These are phyloP conservation scores for Calendula officinalis DNA, from an alignment of 129 eudicot genomes.

Conservation along the genomic window DNA sequence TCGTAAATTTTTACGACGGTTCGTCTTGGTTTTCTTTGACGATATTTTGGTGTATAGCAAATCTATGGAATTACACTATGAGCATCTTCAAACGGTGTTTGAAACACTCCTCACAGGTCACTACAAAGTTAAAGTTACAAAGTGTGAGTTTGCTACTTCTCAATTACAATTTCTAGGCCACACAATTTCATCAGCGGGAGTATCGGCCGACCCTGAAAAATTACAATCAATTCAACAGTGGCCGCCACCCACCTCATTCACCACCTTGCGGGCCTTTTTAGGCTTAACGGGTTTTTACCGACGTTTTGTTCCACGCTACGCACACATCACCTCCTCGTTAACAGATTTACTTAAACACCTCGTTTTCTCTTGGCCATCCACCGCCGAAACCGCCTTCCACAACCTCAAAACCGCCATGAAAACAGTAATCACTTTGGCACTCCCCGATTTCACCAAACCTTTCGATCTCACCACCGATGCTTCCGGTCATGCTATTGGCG, in stretches of 20 bases:
- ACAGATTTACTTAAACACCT: not conserved
- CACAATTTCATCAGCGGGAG: not conserved
- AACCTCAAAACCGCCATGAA: not conserved
- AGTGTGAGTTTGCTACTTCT: too few species aligned
- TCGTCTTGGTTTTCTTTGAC: not conserved
- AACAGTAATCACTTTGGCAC: not conserved
- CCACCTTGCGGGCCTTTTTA: not conserved
- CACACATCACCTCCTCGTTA: not conserved
- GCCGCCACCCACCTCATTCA: not conserved
- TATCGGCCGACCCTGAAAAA: not conserved
- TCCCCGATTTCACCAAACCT: not conserved
- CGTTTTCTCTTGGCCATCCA: not conserved
- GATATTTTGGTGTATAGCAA: not conserved
- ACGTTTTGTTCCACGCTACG: not conserved
- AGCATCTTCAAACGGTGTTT: not conserved
- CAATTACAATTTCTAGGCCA: not conserved
- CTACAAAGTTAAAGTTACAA: too few species aligned
- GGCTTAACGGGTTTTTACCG: slow-evolving; percentile 10
- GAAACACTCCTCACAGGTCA: not conserved
- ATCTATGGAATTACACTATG: not conserved
- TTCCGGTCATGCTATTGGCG: not conserved
- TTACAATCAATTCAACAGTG: not conserved
- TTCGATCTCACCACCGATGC: slow-evolving; percentile 9
- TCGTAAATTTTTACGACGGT: too few species aligned
- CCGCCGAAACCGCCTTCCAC: not conserved